Base-by-base conservation (phyloP, 2,329 filamentous ascomycete genomes). In the Neocucurbitaria cava region DNA sequence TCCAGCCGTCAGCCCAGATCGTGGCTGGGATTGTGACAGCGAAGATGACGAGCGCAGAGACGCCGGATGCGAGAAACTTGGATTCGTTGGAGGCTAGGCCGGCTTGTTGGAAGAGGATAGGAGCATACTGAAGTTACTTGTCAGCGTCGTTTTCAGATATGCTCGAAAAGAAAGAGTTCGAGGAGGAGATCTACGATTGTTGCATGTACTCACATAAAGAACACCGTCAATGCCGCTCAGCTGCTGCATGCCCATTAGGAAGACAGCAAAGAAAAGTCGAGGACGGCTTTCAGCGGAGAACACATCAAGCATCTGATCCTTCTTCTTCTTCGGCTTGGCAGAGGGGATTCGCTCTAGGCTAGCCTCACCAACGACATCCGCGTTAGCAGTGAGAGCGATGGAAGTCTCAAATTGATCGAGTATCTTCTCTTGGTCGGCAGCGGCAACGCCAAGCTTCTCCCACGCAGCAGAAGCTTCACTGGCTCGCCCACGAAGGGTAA, bases 121-220 rank as follows among this genome's bases (percentile, higher is more conserved):
- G 86, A 0, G 86, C 85, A 50, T 88, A 88, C 85, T 86, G 17
- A n/a, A n/a, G n/a, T n/a, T n/a, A n/a, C n/a, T n/a, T n/a, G n/a
- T n/a, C n/a, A n/a, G n/a, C n/a, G n/a, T n/a, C n/a, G n/a, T n/a
- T n/a, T n/a, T n/a, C n/a, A n/a, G n/a, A n/a, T n/a, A n/a, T n/a
- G n/a, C n/a, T n/a, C n/a, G n/a, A n/a, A n/a, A n/a, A n/a, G n/a
- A n/a, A 24, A 31, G 17, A n/a, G 33, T 6, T 3, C 31, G 5
- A 23, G 6, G 13, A 18, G 21, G 10, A 35, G 26, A 9, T 35
- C 17, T 13, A 15, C 15, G 18, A 38, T 21, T 21, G 10, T 53
- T 47, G 9, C 15, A 3, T 21, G 8, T 36, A 75, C 79, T 67
- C 65, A 85, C 83, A 53, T 86, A 88, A 21, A 87, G 76, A 5